Evolutionary conservation across 208 protist genomes (phyloP).

Genomic region (Crithidia sp.): DNA sequence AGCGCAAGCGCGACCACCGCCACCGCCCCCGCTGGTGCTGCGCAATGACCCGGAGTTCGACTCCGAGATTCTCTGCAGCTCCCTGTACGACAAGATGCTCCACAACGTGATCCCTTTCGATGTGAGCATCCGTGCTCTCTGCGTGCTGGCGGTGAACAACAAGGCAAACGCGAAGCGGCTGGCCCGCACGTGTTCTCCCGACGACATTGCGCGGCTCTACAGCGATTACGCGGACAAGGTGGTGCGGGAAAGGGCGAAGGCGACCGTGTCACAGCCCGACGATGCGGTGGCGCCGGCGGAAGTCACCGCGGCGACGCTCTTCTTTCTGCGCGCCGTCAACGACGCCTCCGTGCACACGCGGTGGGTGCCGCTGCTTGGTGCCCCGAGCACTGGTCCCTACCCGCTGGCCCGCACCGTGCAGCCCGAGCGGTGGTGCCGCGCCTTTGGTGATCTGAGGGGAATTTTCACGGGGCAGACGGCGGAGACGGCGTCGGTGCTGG

Average conservation of each 20-base stretch:
- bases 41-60: conserved; percentile 52
- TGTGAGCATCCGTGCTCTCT: conserved; percentile 69
- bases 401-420: conserved; percentile 45
- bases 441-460: conserved; percentile 25
- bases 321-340: conserved; percentile 67
- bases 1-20: background rate
- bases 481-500: conserved; percentile 36
- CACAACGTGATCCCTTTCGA: conserved; percentile 83
- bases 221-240: conserved; percentile 44
- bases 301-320: conserved; percentile 67
- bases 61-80: conserved; percentile 58
- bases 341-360: conserved; percentile 38
- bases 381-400: conserved; percentile 33
- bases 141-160: conserved; percentile 64
- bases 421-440: conserved; percentile 58
- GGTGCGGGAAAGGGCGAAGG: conserved; percentile 1
- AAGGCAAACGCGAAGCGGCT: conserved; percentile 54
- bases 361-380: conserved; percentile 38
- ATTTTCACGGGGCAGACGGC: background rate
- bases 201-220: conserved; percentile 54
- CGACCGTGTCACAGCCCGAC: background rate
- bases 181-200: conserved; percentile 28
- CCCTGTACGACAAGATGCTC: conserved; percentile 74
- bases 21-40: background rate
- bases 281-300: conserved; percentile 39